Percentiles rank a stretch among this genome's conserved stretches.
Evolutionary conservation across 176 grass and related monocot genomes (phyloP).

Genomic region (Bothriochloa decipiens): DNA sequence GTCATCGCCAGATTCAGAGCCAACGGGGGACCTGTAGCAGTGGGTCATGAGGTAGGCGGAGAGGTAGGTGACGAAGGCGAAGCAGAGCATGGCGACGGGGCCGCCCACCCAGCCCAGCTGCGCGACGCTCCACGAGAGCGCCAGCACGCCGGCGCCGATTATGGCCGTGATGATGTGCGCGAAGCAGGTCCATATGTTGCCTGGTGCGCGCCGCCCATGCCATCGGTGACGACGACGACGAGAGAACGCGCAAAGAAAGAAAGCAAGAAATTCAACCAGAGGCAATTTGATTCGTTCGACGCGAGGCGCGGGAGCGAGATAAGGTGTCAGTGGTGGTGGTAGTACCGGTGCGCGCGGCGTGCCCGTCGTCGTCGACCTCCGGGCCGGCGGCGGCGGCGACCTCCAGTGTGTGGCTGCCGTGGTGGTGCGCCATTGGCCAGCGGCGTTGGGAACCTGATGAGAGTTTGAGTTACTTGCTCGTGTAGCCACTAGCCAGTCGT

Average conservation of each 20-base stretch:
- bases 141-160: constrained; percentile 68
- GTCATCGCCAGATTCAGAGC: not conserved
- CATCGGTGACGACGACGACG: not conserved
- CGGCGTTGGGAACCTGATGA: not conserved
- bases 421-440: constrained; percentile 22
- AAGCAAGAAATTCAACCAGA: not conserved
- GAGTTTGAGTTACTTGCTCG: not conserved
- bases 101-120: constrained; percentile 64
- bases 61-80: constrained; percentile 67
- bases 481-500: not conserved
- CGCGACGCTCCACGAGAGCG: constrained; percentile 70
- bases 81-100: constrained; percentile 56
- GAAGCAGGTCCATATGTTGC: constrained; percentile 65
- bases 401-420: not conserved
- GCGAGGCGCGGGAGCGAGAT: not conserved
- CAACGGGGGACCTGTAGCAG: constrained; percentile 55
- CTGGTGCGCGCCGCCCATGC: not conserved
- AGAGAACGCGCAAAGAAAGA: not conserved
- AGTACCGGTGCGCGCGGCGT: constrained; percentile 37
- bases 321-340: not conserved
- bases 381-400: not conserved
- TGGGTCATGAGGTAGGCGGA: constrained; percentile 57
- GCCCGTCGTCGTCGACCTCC: constrained; percentile 49
- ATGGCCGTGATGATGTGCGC: constrained; percentile 75
- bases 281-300: not conserved